These are phyloP conservation scores for Phaeoacremonium minimum DNA, from an alignment of 2,329 filamentous ascomycete genomes.

Conservation along the genomic window DNA sequence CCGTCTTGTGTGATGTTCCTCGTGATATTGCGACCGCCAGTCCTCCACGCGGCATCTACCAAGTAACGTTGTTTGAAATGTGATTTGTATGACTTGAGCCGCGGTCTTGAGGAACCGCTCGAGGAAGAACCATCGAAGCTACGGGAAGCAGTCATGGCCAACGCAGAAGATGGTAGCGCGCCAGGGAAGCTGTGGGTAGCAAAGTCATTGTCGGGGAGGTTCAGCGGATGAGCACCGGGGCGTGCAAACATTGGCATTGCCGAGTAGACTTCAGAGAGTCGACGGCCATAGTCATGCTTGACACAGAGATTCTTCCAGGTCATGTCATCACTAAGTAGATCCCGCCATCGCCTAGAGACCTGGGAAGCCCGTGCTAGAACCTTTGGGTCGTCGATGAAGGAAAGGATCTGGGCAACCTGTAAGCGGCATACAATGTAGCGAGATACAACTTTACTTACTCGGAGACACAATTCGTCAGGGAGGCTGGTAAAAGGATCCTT, in stretches of 20 bases:
- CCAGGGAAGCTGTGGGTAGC: slow-evolving; percentile 40
- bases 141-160: slow-evolving; percentile 35
- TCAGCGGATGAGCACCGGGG: slow-evolving; percentile 24
- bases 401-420: slow-evolving; percentile 63
- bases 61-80: slow-evolving; percentile 98
- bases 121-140: slow-evolving; percentile 50
- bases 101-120: slow-evolving; percentile 43
- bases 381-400: slow-evolving; percentile 95
- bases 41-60: slow-evolving; percentile 95
- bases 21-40: slow-evolving; percentile 77
- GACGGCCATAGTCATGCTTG: slow-evolving; percentile 80
- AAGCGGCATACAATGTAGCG: not conserved
- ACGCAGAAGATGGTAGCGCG: slow-evolving; percentile 27
- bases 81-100: slow-evolving; percentile 82
- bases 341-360: slow-evolving; percentile 92
- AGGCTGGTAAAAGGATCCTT: slow-evolving; percentile 93
- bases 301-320: slow-evolving; percentile 98
- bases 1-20: slow-evolving; percentile 94
- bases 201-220: slow-evolving; percentile 24
- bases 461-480: slow-evolving; percentile 86
- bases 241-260: slow-evolving; percentile 23
- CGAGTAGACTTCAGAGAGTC: slow-evolving; percentile 46
- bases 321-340: slow-evolving; percentile 91
- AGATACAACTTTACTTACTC: slow-evolving; percentile 49
- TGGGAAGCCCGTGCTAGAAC: slow-evolving; percentile 90